These are phyloP conservation scores for Metschnikowia sp. DNA, from an alignment of 805 yeast genomes.

Conservation along the genomic window DNA sequence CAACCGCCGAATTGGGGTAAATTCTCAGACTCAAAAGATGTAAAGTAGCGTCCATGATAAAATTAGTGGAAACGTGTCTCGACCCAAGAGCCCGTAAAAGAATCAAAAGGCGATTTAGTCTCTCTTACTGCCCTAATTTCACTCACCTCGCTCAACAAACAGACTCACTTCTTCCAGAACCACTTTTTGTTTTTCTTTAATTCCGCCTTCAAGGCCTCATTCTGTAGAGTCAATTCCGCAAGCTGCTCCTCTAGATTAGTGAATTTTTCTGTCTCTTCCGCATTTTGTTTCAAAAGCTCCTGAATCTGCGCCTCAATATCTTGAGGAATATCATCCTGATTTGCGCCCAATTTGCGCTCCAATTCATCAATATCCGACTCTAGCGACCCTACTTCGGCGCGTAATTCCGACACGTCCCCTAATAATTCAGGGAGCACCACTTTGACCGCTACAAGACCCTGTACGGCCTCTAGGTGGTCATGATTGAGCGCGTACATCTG, in stretches of 20 bases:
- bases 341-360: constrained; percentile 31
- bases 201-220: constrained; percentile 22
- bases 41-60: no score
- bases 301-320: constrained; percentile 37
- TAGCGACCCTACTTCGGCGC: constrained; percentile 37
- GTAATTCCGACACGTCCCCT: constrained; percentile 69
- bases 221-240: constrained; percentile 24
- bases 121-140: no score
- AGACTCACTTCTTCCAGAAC: constrained; percentile 20
- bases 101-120: no score
- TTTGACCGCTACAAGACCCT: constrained; percentile 79
- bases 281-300: constrained; percentile 33
- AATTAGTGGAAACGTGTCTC: no score
- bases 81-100: no score
- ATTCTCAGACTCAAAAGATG: no score
- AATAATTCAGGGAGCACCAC: constrained; percentile 68
- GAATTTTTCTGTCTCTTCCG: constrained; percentile 36
- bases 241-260: constrained; percentile 39
- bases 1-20: no score
- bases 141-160: no score
- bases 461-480: constrained; percentile 85
- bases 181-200: constrained; percentile 26
- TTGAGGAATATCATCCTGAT: constrained; percentile 28
- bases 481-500: constrained; percentile 65
- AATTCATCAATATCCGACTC: constrained; percentile 37